Base-by-base conservation (phyloP, 352 stramenopile genomes). In the Pythium aristosporum region DNA sequence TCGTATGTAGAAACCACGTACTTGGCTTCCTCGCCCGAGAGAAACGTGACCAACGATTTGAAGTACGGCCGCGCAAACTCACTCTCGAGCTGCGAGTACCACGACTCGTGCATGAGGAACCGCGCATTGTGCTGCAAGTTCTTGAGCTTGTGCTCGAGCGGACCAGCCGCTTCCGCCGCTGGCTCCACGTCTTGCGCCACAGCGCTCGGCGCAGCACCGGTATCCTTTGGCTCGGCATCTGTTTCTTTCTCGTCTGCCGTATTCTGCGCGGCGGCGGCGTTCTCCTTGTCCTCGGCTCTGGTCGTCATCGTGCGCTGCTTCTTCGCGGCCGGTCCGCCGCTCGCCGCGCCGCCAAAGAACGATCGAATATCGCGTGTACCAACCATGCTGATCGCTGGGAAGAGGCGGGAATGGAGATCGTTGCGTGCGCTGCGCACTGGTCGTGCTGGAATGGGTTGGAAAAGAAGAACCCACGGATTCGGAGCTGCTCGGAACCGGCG, bases 1-100 rank as follows among this genome's bases (percentile, higher is more conserved):
- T 42, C 15, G 37, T 16, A 42, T 42, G 25, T 30, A 30, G 25
- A 5, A 42, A 6, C 37, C 37, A 42, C 63, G 18, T 39, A 78
- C 71, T 61, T 79, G 63, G 50, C 63, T 64, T 87, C 78, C 66
- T 91, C 82, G 7, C 52, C 53, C 51, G 71, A 57, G 46, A 91
- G 72, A 36, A 91, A 89, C 30, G 63, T 57, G 21, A 66, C 61
- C 4, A 91, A 65, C 37, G 68, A 57, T 41, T 72, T 67, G 50
- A 91, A 91, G 2, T 79, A 88, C 36, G 74, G 57, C 23, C 67
- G 73, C 42, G 60, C 25, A 48, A 87, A 75, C 55, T 91, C 77
- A 36, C 68, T 76, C 48, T 88, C 54, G 42, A 91, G 61, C 61
- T 82, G 44, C 23, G 76, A 44, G 58, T 79, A 88, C 82, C 82